These are phyloP conservation scores for Beverwykella pulmonaria DNA, from an alignment of 495 filamentous ascomycete genomes.

Conservation along the genomic window DNA sequence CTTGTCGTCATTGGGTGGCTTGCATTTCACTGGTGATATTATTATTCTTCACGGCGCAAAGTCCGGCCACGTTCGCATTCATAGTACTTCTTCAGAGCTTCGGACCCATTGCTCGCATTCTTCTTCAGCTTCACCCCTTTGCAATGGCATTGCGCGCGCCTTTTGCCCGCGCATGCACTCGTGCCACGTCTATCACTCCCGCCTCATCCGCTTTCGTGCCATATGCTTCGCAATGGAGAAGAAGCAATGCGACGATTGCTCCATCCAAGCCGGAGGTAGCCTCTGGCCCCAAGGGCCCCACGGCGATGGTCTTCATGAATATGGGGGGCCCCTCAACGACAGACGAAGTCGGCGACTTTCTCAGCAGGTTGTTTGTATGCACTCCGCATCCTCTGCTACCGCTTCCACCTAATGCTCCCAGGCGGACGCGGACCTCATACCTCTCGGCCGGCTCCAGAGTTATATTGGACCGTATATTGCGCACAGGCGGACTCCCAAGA, in stretches of 20 bases:
- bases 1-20: background rate
- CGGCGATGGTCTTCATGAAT: conserved; percentile 98
- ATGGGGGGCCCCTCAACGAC: conserved; percentile 96
- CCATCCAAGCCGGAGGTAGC: conserved; percentile 76
- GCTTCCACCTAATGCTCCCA: conserved; percentile 42
- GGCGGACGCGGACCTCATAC: conserved; percentile 94
- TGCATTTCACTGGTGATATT: background rate
- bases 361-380: conserved; percentile 89
- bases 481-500: conserved; percentile 86
- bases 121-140: background rate
- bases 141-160: conserved; percentile 30
- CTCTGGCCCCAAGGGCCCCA: conserved; percentile 66
- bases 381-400: conserved; percentile 20
- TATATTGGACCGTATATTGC: conserved; percentile 90
- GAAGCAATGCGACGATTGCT: conserved; percentile 55
- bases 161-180: conserved; percentile 10
- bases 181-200: conserved; percentile 8
- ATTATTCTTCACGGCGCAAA: conserved; percentile 10
- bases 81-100: background rate
- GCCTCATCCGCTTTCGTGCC: conserved; percentile 6
- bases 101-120: background rate
- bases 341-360: conserved; percentile 84
- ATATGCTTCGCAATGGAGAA: conserved; percentile 50
- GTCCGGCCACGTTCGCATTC: conserved; percentile 15
- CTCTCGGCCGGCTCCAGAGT: conserved; percentile 87